Conservation (phyloP, 1,139 yeast species). For the Williopsis jadinii region DNA sequence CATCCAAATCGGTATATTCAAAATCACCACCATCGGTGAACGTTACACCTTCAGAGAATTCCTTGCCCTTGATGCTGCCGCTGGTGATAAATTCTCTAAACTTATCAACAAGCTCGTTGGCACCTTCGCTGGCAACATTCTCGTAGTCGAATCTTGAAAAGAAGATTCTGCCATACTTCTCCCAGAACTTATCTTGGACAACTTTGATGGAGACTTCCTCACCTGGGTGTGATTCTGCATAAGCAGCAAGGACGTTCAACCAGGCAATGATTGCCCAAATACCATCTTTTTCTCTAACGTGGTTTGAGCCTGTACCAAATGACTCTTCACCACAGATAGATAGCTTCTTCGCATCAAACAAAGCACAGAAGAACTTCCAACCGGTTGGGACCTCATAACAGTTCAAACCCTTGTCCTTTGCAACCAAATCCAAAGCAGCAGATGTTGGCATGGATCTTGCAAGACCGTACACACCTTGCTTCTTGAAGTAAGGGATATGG, state of each 20-base stretch:
- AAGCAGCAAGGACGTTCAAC: conserved; percentile 90
- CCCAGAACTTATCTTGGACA: conserved; percentile 86
- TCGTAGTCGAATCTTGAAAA: conserved; percentile 96
- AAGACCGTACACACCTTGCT: conserved; percentile 82
- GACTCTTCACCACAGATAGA: conserved; percentile 98
- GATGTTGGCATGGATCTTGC: conserved; percentile 99
- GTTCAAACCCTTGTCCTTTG: conserved; percentile 64
- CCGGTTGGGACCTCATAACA: conserved; percentile 98
- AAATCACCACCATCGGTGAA: conserved; percentile 79
- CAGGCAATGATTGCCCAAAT: conserved; percentile 97
- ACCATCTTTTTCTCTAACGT: conserved; percentile 96
- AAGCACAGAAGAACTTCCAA: conserved; percentile 96
- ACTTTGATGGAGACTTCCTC: conserved; percentile 63
- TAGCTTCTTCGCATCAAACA: conserved; percentile 86
- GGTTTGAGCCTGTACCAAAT: conserved; percentile 97
- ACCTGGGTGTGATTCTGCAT: conserved; percentile 46
- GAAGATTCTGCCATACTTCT: conserved; percentile 92
- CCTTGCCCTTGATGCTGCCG: conserved; percentile 33
- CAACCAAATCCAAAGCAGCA: conserved; percentile 90
- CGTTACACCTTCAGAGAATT: conserved; percentile 33
- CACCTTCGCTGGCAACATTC: conserved; percentile 70
- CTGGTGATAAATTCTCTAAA: conserved; percentile 39
- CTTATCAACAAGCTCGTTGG: conserved; percentile 56
- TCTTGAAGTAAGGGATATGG: conserved; percentile 82
- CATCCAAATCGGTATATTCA: conserved; percentile 90